These are phyloP conservation scores for Articulospora tetracladia DNA, from an alignment of 495 filamentous ascomycete species.

Conservation along the genomic window DNA sequence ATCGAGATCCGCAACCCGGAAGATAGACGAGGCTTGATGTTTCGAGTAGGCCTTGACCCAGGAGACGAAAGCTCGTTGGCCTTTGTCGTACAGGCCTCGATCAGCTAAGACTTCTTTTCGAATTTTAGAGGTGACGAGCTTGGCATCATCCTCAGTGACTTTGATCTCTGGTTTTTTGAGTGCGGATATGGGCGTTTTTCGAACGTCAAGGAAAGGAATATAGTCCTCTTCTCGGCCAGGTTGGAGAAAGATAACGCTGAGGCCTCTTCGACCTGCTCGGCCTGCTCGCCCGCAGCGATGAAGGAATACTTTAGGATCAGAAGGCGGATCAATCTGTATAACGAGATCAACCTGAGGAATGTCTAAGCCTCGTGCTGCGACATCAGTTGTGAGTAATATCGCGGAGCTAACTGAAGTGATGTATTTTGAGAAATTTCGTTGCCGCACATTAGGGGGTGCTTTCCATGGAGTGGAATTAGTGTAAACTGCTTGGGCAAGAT, in stretches of 20 bases:
- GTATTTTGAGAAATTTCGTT: conserved; percentile 80
- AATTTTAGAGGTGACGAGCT: conserved; percentile 47
- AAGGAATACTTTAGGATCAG: conserved; percentile 90
- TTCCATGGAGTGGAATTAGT: conserved; percentile 83
- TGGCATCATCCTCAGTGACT: conserved; percentile 54
- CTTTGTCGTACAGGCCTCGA: conserved; percentile 82
- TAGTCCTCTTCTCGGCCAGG: conserved; percentile 87
- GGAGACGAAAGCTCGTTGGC: conserved; percentile 85
- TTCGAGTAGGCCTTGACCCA: conserved; percentile 90
- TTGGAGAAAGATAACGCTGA: conserved; percentile 80
- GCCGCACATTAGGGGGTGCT: conserved; percentile 73
- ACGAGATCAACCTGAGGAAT: conserved; percentile 95
- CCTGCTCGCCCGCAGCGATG: conserved; percentile 93
- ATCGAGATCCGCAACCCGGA: conserved; percentile 74
- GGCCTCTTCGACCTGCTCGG: conserved; percentile 78
- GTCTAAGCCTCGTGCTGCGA: conserved; percentile 81
- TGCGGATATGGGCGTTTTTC: conserved; percentile 78
- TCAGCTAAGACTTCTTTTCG: conserved; percentile 62
- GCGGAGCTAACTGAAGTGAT: conserved; percentile 61
- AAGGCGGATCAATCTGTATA: conserved; percentile 86
- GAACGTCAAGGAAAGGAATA: conserved; percentile 77
- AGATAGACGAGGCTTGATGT: conserved; percentile 87
- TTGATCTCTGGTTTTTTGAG: conserved; percentile 45
- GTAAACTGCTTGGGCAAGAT: conserved; percentile 60
- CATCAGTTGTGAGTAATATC: conserved; percentile 83